These are phyloP conservation scores for Acer yangbiense DNA, from an alignment of 345 rosid species.

Conservation along the genomic window DNA sequence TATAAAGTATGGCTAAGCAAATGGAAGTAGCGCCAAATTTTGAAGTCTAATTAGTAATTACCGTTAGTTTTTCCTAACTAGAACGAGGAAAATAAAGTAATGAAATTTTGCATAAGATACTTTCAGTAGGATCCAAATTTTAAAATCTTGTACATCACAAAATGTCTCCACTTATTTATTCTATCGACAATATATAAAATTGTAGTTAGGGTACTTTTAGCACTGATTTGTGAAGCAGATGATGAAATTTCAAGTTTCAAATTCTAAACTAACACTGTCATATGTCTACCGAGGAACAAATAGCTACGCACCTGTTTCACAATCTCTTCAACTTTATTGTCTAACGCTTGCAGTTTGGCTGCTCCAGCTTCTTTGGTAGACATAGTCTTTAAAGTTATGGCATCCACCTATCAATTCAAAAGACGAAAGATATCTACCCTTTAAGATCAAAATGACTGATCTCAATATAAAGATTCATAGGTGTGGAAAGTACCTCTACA, in stretches of 20 bases:
- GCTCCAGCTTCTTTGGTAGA: slow-evolving; percentile 59
- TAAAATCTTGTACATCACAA: background rate
- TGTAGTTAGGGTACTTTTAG: background rate
- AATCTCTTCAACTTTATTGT: slow-evolving; percentile 60
- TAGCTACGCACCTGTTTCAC: slow-evolving; percentile 58
- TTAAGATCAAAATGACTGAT: background rate
- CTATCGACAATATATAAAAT: background rate
- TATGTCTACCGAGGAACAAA: background rate
- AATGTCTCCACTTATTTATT: background rate
- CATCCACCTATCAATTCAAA: slow-evolving; percentile 58
- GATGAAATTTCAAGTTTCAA: background rate
- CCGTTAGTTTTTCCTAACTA: background rate
- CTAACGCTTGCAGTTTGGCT: slow-evolving; percentile 54
- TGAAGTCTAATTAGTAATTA: background rate
- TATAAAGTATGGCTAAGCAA: background rate
- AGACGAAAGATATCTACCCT: slow-evolving; percentile 10
- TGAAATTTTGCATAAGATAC: too few species aligned
- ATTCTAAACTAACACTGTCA: background rate
- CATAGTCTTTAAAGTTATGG: slow-evolving; percentile 52
- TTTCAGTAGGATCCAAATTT: too few species aligned
- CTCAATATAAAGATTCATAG: background rate
- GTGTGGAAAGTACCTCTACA: slow-evolving; percentile 48
- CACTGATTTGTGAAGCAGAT: background rate
- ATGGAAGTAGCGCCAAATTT: background rate
- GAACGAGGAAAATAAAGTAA: too few species aligned